Conservation (phyloP, 2,329 filamentous ascomycete genomes). For the Colletotrichum zoysiae region DNA sequence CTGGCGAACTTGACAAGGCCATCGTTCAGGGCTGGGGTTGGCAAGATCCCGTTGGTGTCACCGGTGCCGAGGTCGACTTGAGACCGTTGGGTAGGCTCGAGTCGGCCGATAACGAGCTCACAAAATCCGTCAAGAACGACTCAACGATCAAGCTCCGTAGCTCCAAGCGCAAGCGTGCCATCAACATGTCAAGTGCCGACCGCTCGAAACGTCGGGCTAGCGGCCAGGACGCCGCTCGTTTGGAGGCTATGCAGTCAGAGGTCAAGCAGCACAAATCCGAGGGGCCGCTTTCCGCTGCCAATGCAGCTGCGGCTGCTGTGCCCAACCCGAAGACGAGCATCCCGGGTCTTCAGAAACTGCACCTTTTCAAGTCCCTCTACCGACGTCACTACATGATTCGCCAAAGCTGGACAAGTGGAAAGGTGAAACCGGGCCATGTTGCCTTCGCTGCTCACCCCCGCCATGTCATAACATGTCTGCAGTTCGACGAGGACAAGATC, state of each 20-base stretch:
- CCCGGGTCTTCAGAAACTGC: conserved; percentile 82
- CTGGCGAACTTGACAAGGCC: conserved; percentile 86
- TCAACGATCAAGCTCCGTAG: conserved; percentile 59
- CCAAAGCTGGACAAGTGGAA: conserved; percentile 90
- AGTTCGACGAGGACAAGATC: conserved; percentile 98
- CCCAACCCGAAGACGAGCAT: conserved; percentile 86
- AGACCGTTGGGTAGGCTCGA: conserved; percentile 69
- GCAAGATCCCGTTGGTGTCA: conserved; percentile 84
- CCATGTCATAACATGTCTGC: conserved; percentile 96
- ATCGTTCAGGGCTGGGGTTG: conserved; percentile 96
- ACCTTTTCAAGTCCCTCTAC: conserved; percentile 97
- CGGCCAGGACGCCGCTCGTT: conserved; percentile 60
- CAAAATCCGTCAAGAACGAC: conserved; percentile 57
- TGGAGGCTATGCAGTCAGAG: conserved; percentile 56
- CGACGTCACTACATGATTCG: conserved; percentile 92
- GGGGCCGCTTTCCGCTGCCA: conserved; percentile 88
- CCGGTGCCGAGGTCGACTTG: conserved; percentile 85
- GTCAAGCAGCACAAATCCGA: conserved; percentile 72
- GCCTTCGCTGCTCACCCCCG: conserved; percentile 96
- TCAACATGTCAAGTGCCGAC: conserved; percentile 61
- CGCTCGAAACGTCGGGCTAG: conserved; percentile 67
- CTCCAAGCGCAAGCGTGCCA: conserved; percentile 69
- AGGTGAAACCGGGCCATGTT: conserved; percentile 87
- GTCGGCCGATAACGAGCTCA: conserved; percentile 66
- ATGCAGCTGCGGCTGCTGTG: conserved; percentile 84